Evolutionary conservation across 306 rosid genomes (phyloP).

Genomic region (Abrus precatorius): DNA sequence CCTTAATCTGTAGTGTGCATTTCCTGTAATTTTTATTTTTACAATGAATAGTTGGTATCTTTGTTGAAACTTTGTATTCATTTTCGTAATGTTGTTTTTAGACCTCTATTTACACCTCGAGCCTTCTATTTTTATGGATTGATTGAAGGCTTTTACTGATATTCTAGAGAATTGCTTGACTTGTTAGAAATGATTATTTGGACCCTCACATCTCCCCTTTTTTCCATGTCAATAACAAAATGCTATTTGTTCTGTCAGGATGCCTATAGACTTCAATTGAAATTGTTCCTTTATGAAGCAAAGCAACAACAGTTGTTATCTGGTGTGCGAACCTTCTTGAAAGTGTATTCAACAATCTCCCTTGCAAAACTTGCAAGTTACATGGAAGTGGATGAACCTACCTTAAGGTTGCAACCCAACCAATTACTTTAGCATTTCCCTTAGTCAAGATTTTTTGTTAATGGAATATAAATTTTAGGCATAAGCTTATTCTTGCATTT

Average conservation of each 20-base stretch:
- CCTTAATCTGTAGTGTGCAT: neutral
- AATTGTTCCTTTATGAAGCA: conserved; percentile 93
- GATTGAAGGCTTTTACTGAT: conserved; percentile 1
- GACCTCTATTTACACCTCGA: neutral
- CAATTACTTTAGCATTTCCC: conserved; percentile 27
- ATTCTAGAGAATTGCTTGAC: conserved; percentile 4
- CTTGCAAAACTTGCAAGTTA: conserved; percentile 87
- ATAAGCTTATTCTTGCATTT: conserved; percentile 4
- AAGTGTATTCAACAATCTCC: conserved; percentile 87
- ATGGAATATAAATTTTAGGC: conserved; percentile 21
- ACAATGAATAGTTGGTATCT: neutral
- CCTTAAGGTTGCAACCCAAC: conserved; percentile 70
- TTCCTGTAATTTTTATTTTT: neutral
- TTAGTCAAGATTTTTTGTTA: neutral
- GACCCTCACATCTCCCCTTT: neutral
- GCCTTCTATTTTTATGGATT: neutral
- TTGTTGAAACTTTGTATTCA: conserved; percentile 13
- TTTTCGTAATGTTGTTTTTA: neutral
- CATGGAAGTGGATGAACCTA: conserved; percentile 97
- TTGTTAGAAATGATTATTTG: conserved; percentile 17
- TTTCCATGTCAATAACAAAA: conserved; percentile 13
- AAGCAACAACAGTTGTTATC: conserved; percentile 94
- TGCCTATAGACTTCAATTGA: conserved; percentile 97
- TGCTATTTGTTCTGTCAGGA: conserved; percentile 64
- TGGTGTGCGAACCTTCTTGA: conserved; percentile 89